Percentiles rank a stretch among this genome's conserved stretches.
Conservation (phyloP, 2,329 filamentous ascomycete genomes). For the Aspergillus niger region DNA sequence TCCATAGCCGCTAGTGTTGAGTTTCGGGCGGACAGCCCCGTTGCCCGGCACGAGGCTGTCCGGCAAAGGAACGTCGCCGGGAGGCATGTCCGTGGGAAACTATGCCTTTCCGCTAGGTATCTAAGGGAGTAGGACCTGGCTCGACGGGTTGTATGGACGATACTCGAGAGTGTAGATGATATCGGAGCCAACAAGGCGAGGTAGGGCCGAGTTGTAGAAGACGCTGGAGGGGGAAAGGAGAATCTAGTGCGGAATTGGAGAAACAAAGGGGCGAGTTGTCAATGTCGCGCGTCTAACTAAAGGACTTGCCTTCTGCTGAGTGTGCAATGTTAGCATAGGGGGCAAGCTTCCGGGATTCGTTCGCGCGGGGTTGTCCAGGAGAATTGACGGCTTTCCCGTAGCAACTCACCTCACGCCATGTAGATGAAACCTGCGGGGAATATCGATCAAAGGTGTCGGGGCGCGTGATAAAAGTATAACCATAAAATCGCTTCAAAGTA, state of each 20-base stretch:
- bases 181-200: slow-evolving; percentile 13
- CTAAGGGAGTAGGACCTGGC: background rate
- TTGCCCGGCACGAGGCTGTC: slow-evolving; percentile 48
- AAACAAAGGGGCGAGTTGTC: background rate
- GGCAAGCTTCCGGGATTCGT: slow-evolving; percentile 1
- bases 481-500: slow-evolving; percentile 7
- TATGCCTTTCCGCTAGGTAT: slow-evolving; percentile 18
- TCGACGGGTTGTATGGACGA: background rate
- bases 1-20: slow-evolving; percentile 41
- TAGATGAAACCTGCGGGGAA: slow-evolving; percentile 29
- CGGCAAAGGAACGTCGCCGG: slow-evolving; percentile 43
- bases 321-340: slow-evolving; percentile 11
- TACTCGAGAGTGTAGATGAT: background rate
- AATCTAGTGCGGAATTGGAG: slow-evolving; percentile 1
- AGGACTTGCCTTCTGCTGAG: background rate
- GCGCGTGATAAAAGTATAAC: slow-evolving; percentile 17
- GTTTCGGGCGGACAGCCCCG: slow-evolving; percentile 38
- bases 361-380: slow-evolving; percentile 20
- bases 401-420: slow-evolving; percentile 30
- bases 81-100: slow-evolving; percentile 40
- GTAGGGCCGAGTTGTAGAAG: slow-evolving; percentile 6
- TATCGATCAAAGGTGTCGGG: slow-evolving; percentile 15
- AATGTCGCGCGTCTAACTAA: background rate
- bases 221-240: background rate
- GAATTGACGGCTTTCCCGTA: slow-evolving; percentile 17